phyloP scores from a whole-genome alignment of 2,329 filamentous ascomycete genomes.

The Lachnellula subtilissima region DNA sequence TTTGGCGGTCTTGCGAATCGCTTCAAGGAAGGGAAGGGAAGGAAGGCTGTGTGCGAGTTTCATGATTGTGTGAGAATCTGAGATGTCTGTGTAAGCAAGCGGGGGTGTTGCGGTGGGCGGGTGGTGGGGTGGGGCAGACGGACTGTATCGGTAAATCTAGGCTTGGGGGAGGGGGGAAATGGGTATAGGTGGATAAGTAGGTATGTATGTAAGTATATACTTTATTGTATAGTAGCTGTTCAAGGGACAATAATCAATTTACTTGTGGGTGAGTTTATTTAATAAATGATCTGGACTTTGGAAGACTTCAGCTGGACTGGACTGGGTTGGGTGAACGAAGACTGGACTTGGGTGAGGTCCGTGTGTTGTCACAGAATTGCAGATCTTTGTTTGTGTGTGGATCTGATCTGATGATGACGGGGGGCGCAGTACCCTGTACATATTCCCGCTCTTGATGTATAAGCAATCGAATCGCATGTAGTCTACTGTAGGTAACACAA shows the following conservation, averaged over 20 bases:
- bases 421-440: constrained; percentile 11
- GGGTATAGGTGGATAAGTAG: no score
- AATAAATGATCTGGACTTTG: no score
- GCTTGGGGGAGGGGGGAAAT: no score
- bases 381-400: neutral
- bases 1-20: constrained; percentile 1
- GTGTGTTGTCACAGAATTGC: constrained; percentile 8
- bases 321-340: no score
- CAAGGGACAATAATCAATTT: no score
- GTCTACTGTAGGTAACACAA: no score
- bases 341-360: no score
- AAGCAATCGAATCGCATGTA: neutral
- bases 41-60: constrained; percentile 9
- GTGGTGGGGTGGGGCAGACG: neutral
- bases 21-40: neutral
- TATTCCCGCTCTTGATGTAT: neutral
- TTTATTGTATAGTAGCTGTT: no score
- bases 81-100: neutral
- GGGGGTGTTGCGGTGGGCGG: neutral
- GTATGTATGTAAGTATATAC: no score
- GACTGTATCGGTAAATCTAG: neutral
- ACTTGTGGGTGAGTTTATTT: no score
- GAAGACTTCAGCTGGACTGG: no score
- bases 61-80: constrained; percentile 16
- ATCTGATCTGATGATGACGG: neutral